Evolutionary conservation across 495 filamentous ascomycete genomes (phyloP).

Genomic region (Tuber brumale): DNA sequence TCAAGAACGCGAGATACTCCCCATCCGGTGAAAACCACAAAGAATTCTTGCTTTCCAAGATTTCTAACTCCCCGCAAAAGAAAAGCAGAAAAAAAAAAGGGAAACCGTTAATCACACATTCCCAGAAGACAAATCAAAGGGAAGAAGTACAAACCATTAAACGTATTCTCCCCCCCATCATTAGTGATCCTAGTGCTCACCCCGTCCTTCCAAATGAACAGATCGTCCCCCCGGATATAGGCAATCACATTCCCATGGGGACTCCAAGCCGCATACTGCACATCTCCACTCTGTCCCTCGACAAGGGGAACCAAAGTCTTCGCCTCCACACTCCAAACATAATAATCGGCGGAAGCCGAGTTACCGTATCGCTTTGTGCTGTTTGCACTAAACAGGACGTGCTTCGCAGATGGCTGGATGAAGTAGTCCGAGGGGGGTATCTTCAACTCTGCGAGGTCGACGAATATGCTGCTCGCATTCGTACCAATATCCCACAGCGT

Average conservation of each 20-base stretch:
- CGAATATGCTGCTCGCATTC: slow-evolving; percentile 47
- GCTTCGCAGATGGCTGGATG: slow-evolving; percentile 45
- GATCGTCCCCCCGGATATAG: slow-evolving; percentile 53
- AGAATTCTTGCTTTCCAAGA: slow-evolving; percentile 48
- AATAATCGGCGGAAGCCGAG: slow-evolving; percentile 55
- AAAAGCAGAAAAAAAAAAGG: background rate
- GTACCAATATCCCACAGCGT: slow-evolving; percentile 50
- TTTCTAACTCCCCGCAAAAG: slow-evolving; percentile 43
- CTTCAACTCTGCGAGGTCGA: slow-evolving; percentile 35
- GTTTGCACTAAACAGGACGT: slow-evolving; percentile 52
- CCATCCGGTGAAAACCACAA: slow-evolving; percentile 57
- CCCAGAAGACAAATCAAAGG: too few species aligned
- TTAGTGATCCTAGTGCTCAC: slow-evolving; percentile 49
- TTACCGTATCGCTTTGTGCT: slow-evolving; percentile 54
- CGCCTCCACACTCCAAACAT: slow-evolving; percentile 49
- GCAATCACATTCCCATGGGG: slow-evolving; percentile 49
- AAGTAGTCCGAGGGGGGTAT: slow-evolving; percentile 42
- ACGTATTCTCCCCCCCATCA: slow-evolving; percentile 51
- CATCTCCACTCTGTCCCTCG: slow-evolving; percentile 49
- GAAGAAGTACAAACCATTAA: slow-evolving; percentile 45
- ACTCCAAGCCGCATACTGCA: slow-evolving; percentile 53
- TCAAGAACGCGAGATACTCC: slow-evolving; percentile 52
- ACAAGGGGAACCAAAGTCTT: slow-evolving; percentile 47
- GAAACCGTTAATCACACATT: slow-evolving; percentile 10
- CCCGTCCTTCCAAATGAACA: slow-evolving; percentile 51